Percentiles rank a stretch among this genome's conserved stretches.
Evolutionary conservation across 1,284 basidiomycete genomes (phyloP).

Genomic region (Fomitopsis palustris): DNA sequence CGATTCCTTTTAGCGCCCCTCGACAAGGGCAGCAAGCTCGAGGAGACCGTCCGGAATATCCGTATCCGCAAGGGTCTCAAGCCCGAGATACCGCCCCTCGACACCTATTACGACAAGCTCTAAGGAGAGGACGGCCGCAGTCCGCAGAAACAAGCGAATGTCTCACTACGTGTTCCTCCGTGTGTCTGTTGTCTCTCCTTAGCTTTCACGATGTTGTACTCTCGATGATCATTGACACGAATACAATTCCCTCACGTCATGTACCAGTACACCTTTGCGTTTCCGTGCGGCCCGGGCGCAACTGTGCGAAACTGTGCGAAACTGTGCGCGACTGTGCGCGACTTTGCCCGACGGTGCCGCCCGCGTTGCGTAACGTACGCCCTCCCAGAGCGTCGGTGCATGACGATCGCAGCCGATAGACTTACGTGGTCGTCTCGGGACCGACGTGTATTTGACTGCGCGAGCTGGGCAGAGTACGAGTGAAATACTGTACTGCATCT

Average conservation of each 20-base stretch:
- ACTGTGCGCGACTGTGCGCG: no score
- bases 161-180: slow-evolving; percentile 24
- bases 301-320: no score
- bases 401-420: background rate
- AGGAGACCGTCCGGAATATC: slow-evolving; percentile 82
- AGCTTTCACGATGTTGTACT: slow-evolving; percentile 25
- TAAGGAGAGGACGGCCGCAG: slow-evolving; percentile 22
- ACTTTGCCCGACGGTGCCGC: no score
- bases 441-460: background rate
- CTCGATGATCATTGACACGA: slow-evolving; percentile 11
- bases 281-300: background rate
- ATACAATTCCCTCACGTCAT: slow-evolving; percentile 13
- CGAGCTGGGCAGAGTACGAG: background rate
- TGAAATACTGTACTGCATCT: no score
- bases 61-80: slow-evolving; percentile 93
- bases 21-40: slow-evolving; percentile 88
- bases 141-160: slow-evolving; percentile 23
- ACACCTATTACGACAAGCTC: slow-evolving; percentile 89
- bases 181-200: slow-evolving; percentile 19
- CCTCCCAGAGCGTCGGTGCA: background rate
- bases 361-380: background rate
- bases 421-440: background rate
- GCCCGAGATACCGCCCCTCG: slow-evolving; percentile 84
- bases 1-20: slow-evolving; percentile 50
- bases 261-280: background rate